phyloP scores from a whole-genome alignment of 495 filamentous ascomycete genomes.

The Neurospora tetrasperma region DNA sequence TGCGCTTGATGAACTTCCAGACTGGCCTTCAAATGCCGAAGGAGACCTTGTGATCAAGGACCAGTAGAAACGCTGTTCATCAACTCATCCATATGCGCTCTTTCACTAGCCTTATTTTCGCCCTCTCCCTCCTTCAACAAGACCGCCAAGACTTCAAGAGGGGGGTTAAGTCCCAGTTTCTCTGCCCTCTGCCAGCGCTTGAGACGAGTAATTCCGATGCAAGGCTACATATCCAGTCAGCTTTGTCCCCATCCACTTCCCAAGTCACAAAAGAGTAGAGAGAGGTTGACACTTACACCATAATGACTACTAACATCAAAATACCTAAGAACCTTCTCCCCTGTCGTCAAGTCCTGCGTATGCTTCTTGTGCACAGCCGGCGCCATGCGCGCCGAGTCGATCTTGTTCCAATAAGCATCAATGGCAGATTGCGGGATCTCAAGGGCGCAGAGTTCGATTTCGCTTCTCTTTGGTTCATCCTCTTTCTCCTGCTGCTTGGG shows the following conservation, averaged over 20 bases:
- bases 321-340: constrained; percentile 79
- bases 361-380: constrained; percentile 55
- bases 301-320: constrained; percentile 85
- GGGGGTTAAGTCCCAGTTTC: constrained; percentile 66
- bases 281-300: constrained; percentile 52
- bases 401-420: constrained; percentile 57
- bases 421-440: constrained; percentile 55
- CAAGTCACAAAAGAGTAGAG: not conserved
- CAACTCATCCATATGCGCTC: constrained; percentile 72
- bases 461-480: constrained; percentile 9
- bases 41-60: not conserved
- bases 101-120: constrained; percentile 38
- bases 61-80: constrained; percentile 42
- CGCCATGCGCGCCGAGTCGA: constrained; percentile 47
- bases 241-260: not conserved
- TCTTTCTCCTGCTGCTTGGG: constrained; percentile 6
- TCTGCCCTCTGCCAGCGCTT: constrained; percentile 87
- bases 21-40: not conserved
- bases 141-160: constrained; percentile 84
- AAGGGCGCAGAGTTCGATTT: constrained; percentile 40
- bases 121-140: constrained; percentile 59
- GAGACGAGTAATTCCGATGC: constrained; percentile 70
- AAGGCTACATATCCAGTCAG: constrained; percentile 47
- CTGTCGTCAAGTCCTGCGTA: constrained; percentile 45
- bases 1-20: not conserved